Evolutionary conservation across 805 yeast genomes (phyloP).

Genomic region (Metschnikowia lochheadii): DNA sequence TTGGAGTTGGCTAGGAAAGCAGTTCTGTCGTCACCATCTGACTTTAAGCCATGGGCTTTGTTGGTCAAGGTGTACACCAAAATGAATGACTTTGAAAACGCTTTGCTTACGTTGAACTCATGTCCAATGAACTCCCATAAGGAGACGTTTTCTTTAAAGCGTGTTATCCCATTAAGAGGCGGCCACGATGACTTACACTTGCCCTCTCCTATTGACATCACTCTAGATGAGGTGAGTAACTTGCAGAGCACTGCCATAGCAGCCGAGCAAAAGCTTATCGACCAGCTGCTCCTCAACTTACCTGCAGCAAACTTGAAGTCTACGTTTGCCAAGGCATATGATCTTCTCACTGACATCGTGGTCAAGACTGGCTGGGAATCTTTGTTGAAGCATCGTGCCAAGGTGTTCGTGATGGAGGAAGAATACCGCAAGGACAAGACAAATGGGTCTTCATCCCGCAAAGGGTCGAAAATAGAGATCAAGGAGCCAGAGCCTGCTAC

Average conservation of each 20-base stretch:
- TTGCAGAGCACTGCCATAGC: constrained; percentile 63
- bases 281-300: constrained; percentile 54
- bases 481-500: constrained; percentile 8
- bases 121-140: constrained; percentile 78
- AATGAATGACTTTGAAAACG: constrained; percentile 63
- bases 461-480: constrained; percentile 8
- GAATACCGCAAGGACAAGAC: constrained; percentile 41
- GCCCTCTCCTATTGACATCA: constrained; percentile 74
- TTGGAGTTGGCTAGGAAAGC: constrained; percentile 57
- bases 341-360: constrained; percentile 42
- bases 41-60: constrained; percentile 69
- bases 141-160: constrained; percentile 58
- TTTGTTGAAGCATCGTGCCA: constrained; percentile 41
- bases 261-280: constrained; percentile 61
- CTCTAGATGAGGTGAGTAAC: constrained; percentile 62
- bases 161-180: constrained; percentile 51
- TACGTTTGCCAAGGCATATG: constrained; percentile 44
- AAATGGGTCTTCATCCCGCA: constrained; percentile 13
- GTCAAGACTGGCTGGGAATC: constrained; percentile 45
- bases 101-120: constrained; percentile 67
- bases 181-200: constrained; percentile 57
- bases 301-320: constrained; percentile 66
- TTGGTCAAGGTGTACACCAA: constrained; percentile 61
- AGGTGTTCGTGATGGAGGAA: constrained; percentile 47
- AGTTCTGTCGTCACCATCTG: constrained; percentile 70